Conservation (phyloP, 768 basidiomycete genomes). For the Naganishia onofrii region DNA sequence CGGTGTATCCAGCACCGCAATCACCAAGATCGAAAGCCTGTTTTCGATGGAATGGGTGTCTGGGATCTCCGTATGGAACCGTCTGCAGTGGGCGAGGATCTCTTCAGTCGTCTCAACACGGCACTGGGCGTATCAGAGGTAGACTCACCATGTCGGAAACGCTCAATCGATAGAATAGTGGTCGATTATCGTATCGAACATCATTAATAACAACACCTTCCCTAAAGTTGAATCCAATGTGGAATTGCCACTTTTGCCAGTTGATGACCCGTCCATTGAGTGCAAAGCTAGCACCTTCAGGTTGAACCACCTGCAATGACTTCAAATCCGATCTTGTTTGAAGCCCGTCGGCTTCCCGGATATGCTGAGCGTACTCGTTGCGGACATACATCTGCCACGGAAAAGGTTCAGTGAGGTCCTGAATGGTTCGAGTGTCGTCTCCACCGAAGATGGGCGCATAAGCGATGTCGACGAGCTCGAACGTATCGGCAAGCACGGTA, state of each 20-base stretch:
- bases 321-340: slow-evolving; percentile 65
- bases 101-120: too few relatives aligned
- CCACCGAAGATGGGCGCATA: slow-evolving; percentile 26
- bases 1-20: slow-evolving; percentile 38
- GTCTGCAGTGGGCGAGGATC: neutral
- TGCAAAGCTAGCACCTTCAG: slow-evolving; percentile 70
- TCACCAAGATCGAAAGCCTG: slow-evolving; percentile 47
- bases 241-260: slow-evolving; percentile 39
- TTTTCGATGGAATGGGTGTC: slow-evolving; percentile 40
- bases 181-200: slow-evolving; percentile 42
- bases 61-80: slow-evolving; percentile 44
- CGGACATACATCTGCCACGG: slow-evolving; percentile 31
- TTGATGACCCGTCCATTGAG: slow-evolving; percentile 26
- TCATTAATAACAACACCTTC: slow-evolving; percentile 44
- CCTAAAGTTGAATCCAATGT: slow-evolving; percentile 34
- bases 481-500: slow-evolving; percentile 2
- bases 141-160: slow-evolving; percentile 39
- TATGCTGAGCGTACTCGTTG: slow-evolving; percentile 23
- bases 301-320: slow-evolving; percentile 78
- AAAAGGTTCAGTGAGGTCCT: slow-evolving; percentile 29
- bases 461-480: slow-evolving; percentile 25
- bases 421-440: slow-evolving; percentile 22
- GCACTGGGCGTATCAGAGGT: neutral
- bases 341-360: slow-evolving; percentile 53
- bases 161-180: slow-evolving; percentile 39